phyloP scores from a whole-genome alignment of 305 asterid species.

The Andrographis paniculata region DNA sequence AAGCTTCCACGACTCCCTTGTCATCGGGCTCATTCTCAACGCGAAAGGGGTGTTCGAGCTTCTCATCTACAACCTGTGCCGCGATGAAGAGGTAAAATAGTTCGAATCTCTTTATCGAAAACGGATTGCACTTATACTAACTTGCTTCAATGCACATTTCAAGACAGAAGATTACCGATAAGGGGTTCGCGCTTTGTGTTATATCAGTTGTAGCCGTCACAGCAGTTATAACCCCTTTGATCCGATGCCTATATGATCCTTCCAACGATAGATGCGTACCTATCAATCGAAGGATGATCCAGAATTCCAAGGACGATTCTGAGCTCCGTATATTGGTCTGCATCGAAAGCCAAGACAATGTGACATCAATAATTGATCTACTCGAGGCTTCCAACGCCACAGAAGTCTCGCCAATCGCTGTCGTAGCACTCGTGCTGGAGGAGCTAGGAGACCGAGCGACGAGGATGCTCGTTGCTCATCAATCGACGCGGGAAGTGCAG shows the following conservation, averaged over 20 bases:
- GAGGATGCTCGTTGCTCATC: conserved; percentile 64
- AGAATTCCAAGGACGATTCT: conserved; percentile 33
- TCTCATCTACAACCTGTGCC: conserved; percentile 47
- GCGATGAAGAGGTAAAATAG: conserved; percentile 39
- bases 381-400: conserved; percentile 65
- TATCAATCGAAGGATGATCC: conserved; percentile 43
- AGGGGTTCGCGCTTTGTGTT: conserved; percentile 49
- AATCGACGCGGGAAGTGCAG: conserved; percentile 33
- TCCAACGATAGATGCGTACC: conserved; percentile 24
- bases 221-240: conserved; percentile 46
- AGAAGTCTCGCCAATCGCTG: conserved; percentile 45
- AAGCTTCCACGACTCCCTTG: conserved; percentile 32
- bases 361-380: conserved; percentile 48
- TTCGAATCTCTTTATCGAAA: not conserved
- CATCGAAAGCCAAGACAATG: conserved; percentile 47
- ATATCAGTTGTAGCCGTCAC: conserved; percentile 47
- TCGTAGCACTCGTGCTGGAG: conserved; percentile 51
- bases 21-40: conserved; percentile 53
- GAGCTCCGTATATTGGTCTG: conserved; percentile 59
- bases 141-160: not conserved
- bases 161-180: conserved; percentile 42
- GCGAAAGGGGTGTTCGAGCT: conserved; percentile 60
- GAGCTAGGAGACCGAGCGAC: conserved; percentile 28
- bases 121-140: not conserved
- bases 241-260: conserved; percentile 44